Percentiles rank a stretch among this genome's conserved stretches.
phyloP scores from a whole-genome alignment of 2,329 filamentous ascomycete genomes.

The Diaporthe caulivora region DNA sequence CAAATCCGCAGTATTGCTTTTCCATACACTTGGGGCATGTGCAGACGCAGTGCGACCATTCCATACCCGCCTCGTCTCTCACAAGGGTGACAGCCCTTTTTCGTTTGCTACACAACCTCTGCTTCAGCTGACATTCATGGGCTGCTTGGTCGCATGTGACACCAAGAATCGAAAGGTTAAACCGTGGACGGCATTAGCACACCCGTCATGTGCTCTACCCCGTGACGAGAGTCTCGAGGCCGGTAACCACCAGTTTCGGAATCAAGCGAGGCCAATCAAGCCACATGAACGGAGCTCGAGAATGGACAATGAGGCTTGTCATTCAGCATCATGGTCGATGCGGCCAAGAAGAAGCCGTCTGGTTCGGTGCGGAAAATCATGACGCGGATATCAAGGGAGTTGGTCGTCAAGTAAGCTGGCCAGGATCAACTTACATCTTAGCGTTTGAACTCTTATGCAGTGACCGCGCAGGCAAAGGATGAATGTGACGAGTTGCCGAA shows the following conservation, averaged over 20 bases:
- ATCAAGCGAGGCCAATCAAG: neutral
- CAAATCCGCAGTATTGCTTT: neutral
- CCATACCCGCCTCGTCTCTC: neutral
- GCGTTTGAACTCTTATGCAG: neutral
- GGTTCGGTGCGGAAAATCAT: no score
- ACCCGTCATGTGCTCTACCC: conserved; percentile 22
- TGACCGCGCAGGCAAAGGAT: neutral
- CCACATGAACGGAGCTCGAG: neutral
- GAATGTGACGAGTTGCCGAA: conserved; percentile 13
- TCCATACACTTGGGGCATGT: neutral
- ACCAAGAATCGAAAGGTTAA: neutral
- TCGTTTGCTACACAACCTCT: neutral
- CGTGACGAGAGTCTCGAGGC: neutral
- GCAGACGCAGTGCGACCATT: conserved; percentile 34
- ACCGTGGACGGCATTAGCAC: conserved; percentile 22
- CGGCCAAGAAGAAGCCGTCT: neutral
- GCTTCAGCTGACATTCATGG: neutral
- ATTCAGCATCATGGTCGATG: no score
- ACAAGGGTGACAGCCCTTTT: neutral
- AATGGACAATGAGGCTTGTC: no score
- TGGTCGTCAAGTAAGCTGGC: neutral
- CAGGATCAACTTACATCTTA: neutral
- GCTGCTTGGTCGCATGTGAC: neutral
- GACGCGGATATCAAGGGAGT: neutral
- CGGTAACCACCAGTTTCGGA: neutral